Evolutionary conservation across 371 early-diverging fungal genomes (phyloP).

Genomic region (Vittaforma corneae): DNA sequence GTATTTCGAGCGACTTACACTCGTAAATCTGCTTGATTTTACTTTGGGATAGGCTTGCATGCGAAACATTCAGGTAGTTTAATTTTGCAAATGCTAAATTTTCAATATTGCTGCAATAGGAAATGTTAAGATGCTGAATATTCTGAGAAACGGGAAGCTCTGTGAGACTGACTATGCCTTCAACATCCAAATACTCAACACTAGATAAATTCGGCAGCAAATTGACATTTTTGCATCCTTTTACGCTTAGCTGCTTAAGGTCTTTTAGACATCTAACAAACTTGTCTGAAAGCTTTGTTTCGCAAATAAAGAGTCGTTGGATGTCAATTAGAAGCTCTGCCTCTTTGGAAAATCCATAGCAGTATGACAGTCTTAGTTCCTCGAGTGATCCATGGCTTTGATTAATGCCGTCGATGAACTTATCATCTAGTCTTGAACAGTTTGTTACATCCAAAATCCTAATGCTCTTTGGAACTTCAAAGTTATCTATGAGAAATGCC

Average conservation of each 20-base stretch:
- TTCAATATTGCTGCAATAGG: slow-evolving; percentile 13
- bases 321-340: slow-evolving; percentile 12
- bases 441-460: slow-evolving; percentile 25
- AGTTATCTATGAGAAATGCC: slow-evolving; percentile 24
- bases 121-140: slow-evolving; percentile 6
- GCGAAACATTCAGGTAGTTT: slow-evolving; percentile 30
- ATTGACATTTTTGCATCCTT: not conserved
- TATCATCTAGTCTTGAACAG: slow-evolving; percentile 33
- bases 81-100: not conserved
- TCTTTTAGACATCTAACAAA: slow-evolving; percentile 14
- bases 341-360: slow-evolving; percentile 25
- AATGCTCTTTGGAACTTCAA: slow-evolving; percentile 12
- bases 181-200: slow-evolving; percentile 27
- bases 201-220: slow-evolving; percentile 4
- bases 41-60: not conserved
- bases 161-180: slow-evolving; percentile 14
- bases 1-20: slow-evolving; percentile 7
- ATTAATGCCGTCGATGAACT: slow-evolving; percentile 31
- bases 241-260: not conserved
- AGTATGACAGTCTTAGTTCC: slow-evolving; percentile 29
- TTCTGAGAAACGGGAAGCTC: not conserved
- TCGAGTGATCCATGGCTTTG: slow-evolving; percentile 13
- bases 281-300: slow-evolving; percentile 22
- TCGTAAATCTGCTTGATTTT: slow-evolving; percentile 3
- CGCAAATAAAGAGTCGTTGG: slow-evolving; percentile 10